Evolutionary conservation across 2,329 filamentous ascomycete species (phyloP).

Genomic region (Penicillium sp.): DNA sequence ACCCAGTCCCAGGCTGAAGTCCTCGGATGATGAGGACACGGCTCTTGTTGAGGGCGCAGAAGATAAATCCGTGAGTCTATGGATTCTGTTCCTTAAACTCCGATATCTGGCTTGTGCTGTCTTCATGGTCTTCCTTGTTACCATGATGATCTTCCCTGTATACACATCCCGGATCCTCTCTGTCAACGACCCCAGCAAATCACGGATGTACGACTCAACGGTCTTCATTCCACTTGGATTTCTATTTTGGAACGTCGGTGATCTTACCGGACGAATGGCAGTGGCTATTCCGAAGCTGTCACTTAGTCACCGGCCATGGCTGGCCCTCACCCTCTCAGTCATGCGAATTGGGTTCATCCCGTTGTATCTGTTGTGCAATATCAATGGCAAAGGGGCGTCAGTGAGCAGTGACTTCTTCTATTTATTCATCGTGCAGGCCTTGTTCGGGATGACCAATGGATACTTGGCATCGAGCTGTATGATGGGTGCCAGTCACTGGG

Average conservation of each 20-base stretch:
- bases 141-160: conserved; percentile 97
- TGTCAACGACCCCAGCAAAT: conserved; percentile 44
- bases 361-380: conserved; percentile 87
- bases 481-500: conserved; percentile 85
- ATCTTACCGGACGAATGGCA: conserved; percentile 74
- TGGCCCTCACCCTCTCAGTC: conserved; percentile 70
- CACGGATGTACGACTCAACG: conserved; percentile 67
- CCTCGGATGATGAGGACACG: conserved; percentile 14
- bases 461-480: conserved; percentile 87
- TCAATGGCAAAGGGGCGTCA: conserved; percentile 73
- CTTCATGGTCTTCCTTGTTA: conserved; percentile 78
- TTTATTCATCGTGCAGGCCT: conserved; percentile 76
- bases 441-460: conserved; percentile 84
- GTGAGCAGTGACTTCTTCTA: conserved; percentile 88
- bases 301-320: conserved; percentile 64
- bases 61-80: conserved; percentile 61
- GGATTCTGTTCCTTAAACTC: conserved; percentile 74
- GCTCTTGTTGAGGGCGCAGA: conserved; percentile 20
- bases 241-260: conserved; percentile 91
- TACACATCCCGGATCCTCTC: conserved; percentile 74
- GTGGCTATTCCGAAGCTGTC: conserved; percentile 62
- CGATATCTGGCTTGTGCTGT: conserved; percentile 77
- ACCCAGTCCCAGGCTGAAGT: conserved; percentile 12
- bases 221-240: conserved; percentile 90
- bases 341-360: conserved; percentile 74